Evolutionary conservation across 352 stramenopile species (phyloP), one percentile per base, ranked within the genome.

Genomic region (Phytophthora pluvialis): DNA sequence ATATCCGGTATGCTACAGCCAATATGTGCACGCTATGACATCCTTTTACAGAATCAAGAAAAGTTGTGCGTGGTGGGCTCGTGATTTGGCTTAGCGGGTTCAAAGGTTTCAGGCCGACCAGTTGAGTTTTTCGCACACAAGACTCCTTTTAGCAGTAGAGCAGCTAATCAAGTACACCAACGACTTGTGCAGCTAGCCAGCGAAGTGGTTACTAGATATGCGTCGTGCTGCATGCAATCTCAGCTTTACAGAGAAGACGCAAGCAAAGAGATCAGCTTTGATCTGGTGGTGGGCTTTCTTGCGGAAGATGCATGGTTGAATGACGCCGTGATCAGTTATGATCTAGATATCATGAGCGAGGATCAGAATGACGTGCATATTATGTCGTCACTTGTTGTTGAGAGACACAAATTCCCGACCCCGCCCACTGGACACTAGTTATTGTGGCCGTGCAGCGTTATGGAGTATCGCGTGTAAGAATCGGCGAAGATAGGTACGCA

Each of bases 301-400:
- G 12, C 5, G 3, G 13, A 49, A 25, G 25, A 21, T 5, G 10
- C 8, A 3, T 36, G 25, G 43, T 5, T 16, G 25, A 36, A 35
- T 7, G 43, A 49, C 28, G 10, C 43, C 9, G 43, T 49, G 31
- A 44, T 44, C 38, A 51, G 13, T n/a, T 51, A 51, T 13, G 12
- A 3, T 36, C n/a, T 38, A 9, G 44, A 32, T 9, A 6, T 38
- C 13, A 51, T 38, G 12, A 51, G 5, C 25, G 13, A 13, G 9
- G n/a, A 13, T 26, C 25, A 49, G 26, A 12, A n/a, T n/a, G n/a
- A n/a, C n/a, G 13, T 25, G 5, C 25, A 18, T 13, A 15, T 32
- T 38, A 12, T 51, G 10, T 38, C 44, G 13, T 38, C 44, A 26
- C 4, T 51, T 35, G 44, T 51, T 7, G 44, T 38, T 18, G 25